Base-by-base conservation (phyloP, 805 yeast species). In the Alloascoidea hylecoeti region DNA sequence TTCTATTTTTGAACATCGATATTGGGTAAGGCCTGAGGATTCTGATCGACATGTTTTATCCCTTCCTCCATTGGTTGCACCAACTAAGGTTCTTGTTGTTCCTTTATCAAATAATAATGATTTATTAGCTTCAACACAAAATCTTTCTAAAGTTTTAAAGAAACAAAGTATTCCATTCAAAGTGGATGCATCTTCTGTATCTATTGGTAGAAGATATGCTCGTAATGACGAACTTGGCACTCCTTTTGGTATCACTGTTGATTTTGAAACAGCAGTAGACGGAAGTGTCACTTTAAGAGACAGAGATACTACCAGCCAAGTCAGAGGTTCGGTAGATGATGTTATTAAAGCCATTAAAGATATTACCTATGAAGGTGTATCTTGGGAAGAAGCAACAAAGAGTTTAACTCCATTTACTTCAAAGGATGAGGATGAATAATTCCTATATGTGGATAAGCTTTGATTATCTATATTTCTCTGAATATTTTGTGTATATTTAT, bases 201-300 rank as follows among this genome's bases (percentile, higher is more conserved):
- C 97, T 19, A 92, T 89, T 52, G 98, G 98, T 65, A 84, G 88
- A 68, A 80, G 98, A 66, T 89, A 89, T 54, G 86, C 98, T 46
- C 83, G 98, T 68, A 89, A 89, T 60, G 98, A 89, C 62, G 98
- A 89, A 67, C 72, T 89, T 55, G 98, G 98, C 61, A 92, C 97
- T 39, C 98, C 98, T 50, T 92, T 92, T 57, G 98, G 98, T 59
- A 75, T 89, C 61, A 89, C 98, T 46, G 81, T 89, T 50, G 98
- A 89, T 61, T 89, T 92, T 60, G 96, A 89, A 46, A 78, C 95
- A 39, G 72, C 82, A 44, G 73, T 79, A 56, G 96, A 89, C 56
- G 73, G 74, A 37, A 78, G 96, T 12, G 82, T 89, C 47, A 89
- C 98, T 27, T 70, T 89, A 55, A 84, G 98, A 71, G 97, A 89